These are phyloP conservation scores for Incumbomyces delicatus DNA, from an alignment of 2,329 filamentous ascomycete genomes.

Conservation along the genomic window DNA sequence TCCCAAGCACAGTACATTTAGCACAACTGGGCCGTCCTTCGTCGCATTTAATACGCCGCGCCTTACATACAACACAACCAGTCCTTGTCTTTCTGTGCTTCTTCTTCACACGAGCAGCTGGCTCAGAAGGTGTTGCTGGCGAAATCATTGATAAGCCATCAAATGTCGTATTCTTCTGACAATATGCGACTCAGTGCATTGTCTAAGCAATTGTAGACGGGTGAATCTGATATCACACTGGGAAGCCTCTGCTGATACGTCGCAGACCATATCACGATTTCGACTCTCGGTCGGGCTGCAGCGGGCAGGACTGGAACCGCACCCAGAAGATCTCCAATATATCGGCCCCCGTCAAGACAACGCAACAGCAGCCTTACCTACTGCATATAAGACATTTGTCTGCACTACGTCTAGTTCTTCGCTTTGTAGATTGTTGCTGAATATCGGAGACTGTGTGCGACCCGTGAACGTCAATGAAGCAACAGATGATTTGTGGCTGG, in stretches of 20 bases:
- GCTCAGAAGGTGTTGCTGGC: neutral
- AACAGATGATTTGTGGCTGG: too few relatives aligned
- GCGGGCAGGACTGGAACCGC: too few relatives aligned
- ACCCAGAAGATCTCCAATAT: too few relatives aligned
- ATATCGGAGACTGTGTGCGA: too few relatives aligned
- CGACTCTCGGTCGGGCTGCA: too few relatives aligned
- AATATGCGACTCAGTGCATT: neutral
- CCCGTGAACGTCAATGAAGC: too few relatives aligned
- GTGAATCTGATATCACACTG: neutral
- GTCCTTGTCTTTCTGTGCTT: slow-evolving; percentile 13
- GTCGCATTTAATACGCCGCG: slow-evolving; percentile 26
- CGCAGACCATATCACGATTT: too few relatives aligned
- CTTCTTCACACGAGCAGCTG: slow-evolving; percentile 2
- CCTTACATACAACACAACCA: slow-evolving; percentile 19
- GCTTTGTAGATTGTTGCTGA: too few relatives aligned
- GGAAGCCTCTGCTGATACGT: neutral
- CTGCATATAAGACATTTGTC: too few relatives aligned
- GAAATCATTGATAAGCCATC: slow-evolving; percentile 5
- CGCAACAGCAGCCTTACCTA: too few relatives aligned
- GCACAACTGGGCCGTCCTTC: slow-evolving; percentile 20
- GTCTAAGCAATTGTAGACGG: neutral
- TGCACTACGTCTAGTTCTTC: too few relatives aligned
- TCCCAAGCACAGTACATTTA: neutral
- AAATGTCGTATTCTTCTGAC: neutral
- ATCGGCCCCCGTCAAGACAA: too few relatives aligned